A percentile compares a stretch with the other conserved stretches of the same genome.
These are phyloP conservation scores for Verticillium albo-atrum DNA, from an alignment of 2,329 filamentous ascomycete species.

Conservation along the genomic window DNA sequence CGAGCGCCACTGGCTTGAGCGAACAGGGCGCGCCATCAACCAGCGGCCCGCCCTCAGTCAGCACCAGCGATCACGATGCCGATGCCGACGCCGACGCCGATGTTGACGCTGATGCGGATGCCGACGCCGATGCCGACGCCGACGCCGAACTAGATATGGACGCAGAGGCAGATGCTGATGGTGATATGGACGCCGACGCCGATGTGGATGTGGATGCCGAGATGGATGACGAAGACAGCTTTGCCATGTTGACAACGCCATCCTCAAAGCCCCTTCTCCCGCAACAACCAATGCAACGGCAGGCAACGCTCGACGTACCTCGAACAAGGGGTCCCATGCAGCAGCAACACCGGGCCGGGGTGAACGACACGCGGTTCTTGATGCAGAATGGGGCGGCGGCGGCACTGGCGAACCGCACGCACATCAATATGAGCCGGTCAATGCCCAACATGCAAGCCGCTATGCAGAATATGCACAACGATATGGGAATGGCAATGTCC, in stretches of 20 bases:
- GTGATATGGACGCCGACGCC: conserved; percentile 10
- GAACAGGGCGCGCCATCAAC: conserved; percentile 25
- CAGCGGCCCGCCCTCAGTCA: conserved; percentile 33
- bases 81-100: conserved; percentile 37
- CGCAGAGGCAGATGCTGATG: conserved; percentile 32
- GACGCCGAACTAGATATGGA: conserved; percentile 26
- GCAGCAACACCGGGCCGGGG: background rate
- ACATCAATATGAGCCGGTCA: conserved; percentile 36
- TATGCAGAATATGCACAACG: conserved; percentile 36
- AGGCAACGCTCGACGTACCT: conserved; percentile 36
- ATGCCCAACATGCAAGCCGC: conserved; percentile 42
- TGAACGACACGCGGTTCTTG: conserved; percentile 33
- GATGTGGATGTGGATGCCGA: conserved; percentile 29
- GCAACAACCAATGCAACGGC: conserved; percentile 23
- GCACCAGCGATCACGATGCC: conserved; percentile 36
- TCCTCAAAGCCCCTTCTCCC: conserved; percentile 25
- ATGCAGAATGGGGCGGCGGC: conserved; percentile 34
- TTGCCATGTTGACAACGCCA: conserved; percentile 43
- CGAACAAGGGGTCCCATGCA: conserved; percentile 30
- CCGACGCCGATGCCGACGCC: conserved; percentile 22
- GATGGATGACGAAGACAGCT: conserved; percentile 57
- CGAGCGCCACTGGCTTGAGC: conserved; percentile 29
- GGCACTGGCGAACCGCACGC: conserved; percentile 28
- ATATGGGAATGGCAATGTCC: conserved; percentile 40
- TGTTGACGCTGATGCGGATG: conserved; percentile 26